Base-by-base conservation (phyloP, 2,329 filamentous ascomycete species). In the Colletotrichum sp. region DNA sequence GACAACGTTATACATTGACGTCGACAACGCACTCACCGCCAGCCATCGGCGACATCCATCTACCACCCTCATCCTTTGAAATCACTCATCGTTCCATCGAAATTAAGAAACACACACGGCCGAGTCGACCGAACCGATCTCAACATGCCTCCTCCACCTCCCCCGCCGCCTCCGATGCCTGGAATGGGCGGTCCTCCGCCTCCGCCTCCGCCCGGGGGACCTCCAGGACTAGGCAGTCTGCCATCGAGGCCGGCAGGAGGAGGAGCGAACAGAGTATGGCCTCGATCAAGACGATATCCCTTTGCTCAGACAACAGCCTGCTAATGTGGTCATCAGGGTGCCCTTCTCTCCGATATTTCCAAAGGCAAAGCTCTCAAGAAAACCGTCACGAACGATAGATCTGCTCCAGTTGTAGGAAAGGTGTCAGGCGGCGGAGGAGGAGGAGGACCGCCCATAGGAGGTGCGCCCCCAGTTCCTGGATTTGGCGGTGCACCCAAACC, bases 351-450 rank as follows among this genome's bases (percentile, higher is more conserved):
- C 81, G 96, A 99, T 85, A 99, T 99, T 80, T 88, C 89, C 79
- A 98, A 98, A 85, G 97, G 96, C 78, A 90, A 87, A 79, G 87
- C 88, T 77, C 89, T 99, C 75, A 98, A 94, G 86, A 98, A 98
- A 85, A 90, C 95, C 36, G 93, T 95, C 72, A 95, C 96, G 79
- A 98, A 99, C 86, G 96, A 99, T 85, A 93, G 96, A 84, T 98
- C 96, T 26, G 95, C 95, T 9, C 96, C 96, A 1, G 81, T 90
- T 67, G 84, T 98, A 72, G 90, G 85, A 76, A 92, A 90, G 71
- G 81, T 84, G 36, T 90, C 90, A 15, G 90, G 89, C 36, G 88
- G 88, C 4, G 83, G 84, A 13, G 44, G 44, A 52, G 44, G 44
- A 32, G 89, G 90, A n/a, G 90, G 89, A 34, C 92, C 90, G 70